Base-by-base conservation (phyloP, 2,329 filamentous ascomycete genomes). In the Calonectria fujianensis region DNA sequence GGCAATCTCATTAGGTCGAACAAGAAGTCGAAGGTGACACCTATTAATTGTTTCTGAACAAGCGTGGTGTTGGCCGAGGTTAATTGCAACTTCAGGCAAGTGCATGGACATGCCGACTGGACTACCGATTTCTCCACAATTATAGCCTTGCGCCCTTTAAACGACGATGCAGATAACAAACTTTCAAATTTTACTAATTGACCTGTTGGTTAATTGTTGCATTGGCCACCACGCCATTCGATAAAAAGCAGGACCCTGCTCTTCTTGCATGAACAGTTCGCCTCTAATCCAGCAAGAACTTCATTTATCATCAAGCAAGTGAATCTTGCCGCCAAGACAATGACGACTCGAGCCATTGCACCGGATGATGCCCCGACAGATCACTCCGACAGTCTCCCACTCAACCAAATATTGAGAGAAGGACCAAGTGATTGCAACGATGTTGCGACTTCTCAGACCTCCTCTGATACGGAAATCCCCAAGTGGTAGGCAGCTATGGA, bases 121-220 rank as follows among this genome's bases (percentile, higher is more conserved):
- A 11, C 7, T 48, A 18, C 83, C 1, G 95, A 85, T 0, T 52
- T 54, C 51, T 29, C 51, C 51, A 54, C 51, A 54, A 29, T 54
- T 16, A 31, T 27, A 31, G 11, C 27, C 51, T 31, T 31, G 51
- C 51, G 51, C 51, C 51, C 51, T 54, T 54, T 20, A 18, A 1
- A 32, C 32, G 51, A 54, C 51, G 8, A 31, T 54, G 14, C 24
- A 31, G 29, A 31, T 32, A 6, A 16, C 7, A 29, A 31, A 20
- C 13, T 31, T 18, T 5, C 8, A 16, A 14, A 5, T 18, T 18
- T 31, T 54, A 31, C 29, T 24, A 29, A 31, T 31, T 20, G 3
- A 18, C 14, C 51, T 31, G 16, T 54, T 31, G 41, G n/a, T 20
- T n/a, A 48, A 29, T 54, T 24, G 24, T 2, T 24, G 24, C 24